Conservation (phyloP, 345 rosid genomes). For the Pugionium cornutum region DNA sequence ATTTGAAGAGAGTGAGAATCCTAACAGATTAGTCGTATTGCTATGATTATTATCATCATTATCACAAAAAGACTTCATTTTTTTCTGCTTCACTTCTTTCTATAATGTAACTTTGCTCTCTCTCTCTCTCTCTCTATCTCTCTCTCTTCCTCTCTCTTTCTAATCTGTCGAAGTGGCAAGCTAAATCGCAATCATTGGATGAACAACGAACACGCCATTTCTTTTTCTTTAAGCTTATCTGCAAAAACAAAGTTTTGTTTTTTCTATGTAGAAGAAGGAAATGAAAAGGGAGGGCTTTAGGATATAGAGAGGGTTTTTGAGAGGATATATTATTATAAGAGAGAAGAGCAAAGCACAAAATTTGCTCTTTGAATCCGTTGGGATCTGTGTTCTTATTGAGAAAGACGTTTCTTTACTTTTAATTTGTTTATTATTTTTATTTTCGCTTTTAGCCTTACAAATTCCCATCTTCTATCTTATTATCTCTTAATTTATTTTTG, state of each 20-base stretch:
- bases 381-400: conserved; percentile 88
- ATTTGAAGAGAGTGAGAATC: conserved; percentile 77
- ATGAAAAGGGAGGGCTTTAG: conserved; percentile 40
- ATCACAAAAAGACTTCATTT: conserved; percentile 65
- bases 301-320: conserved; percentile 32
- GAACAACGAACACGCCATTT: conserved; percentile 3
- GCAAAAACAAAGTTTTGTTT: conserved; percentile 33
- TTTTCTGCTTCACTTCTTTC: conserved; percentile 33
- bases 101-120: conserved; percentile 22
- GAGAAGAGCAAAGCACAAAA: conserved; percentile 49
- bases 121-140: not conserved
- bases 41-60: conserved; percentile 49
- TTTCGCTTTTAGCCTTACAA: conserved; percentile 41
- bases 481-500: conserved; percentile 5
- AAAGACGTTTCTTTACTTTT: conserved; percentile 68
- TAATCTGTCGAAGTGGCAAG: not conserved
- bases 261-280: conserved; percentile 42
- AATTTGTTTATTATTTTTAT: not conserved
- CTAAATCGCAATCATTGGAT: conserved; percentile 68
- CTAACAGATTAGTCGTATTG: conserved; percentile 57
- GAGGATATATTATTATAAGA: conserved; percentile 28
- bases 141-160: not conserved
- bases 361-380: conserved; percentile 71
- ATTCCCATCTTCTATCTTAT: conserved; percentile 16
- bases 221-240: not conserved